Conservation (phyloP, 306 rosid genomes). For the Vachellia pachyceras region DNA sequence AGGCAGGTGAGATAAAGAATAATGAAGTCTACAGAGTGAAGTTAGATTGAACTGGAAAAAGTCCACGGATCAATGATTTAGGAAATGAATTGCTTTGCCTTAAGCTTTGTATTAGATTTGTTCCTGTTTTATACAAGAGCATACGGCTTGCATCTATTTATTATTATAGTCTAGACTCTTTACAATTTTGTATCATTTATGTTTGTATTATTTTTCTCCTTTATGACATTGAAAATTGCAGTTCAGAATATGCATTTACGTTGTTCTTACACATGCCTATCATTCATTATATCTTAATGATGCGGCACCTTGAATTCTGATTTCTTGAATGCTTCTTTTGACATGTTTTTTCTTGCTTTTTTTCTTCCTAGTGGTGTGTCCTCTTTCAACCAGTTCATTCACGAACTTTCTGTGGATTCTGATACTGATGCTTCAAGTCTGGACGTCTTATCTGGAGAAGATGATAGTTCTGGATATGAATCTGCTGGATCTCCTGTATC, state of each 20-base stretch:
- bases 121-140: background rate
- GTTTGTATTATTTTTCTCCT: background rate
- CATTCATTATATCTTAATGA: background rate
- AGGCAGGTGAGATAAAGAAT: background rate
- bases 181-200: background rate
- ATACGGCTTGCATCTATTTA: constrained; percentile 1
- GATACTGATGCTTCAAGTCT: constrained; percentile 77
- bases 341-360: constrained; percentile 35
- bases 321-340: constrained; percentile 19
- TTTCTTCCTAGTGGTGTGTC: constrained; percentile 76
- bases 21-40: constrained; percentile 6
- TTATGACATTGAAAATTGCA: background rate
- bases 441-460: constrained; percentile 76
- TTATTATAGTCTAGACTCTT: background rate
- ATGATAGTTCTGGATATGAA: constrained; percentile 60
- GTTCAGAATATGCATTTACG: constrained; percentile 7
- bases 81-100: background rate
- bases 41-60: background rate
- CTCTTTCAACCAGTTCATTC: constrained; percentile 86
- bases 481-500: constrained; percentile 68
- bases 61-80: background rate
- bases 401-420: constrained; percentile 92
- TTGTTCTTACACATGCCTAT: constrained; percentile 4
- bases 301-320: background rate
- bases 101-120: background rate